These are phyloP conservation scores for Penicillium sp. DNA, from an alignment of 2,329 filamentous ascomycete genomes.

Conservation along the genomic window DNA sequence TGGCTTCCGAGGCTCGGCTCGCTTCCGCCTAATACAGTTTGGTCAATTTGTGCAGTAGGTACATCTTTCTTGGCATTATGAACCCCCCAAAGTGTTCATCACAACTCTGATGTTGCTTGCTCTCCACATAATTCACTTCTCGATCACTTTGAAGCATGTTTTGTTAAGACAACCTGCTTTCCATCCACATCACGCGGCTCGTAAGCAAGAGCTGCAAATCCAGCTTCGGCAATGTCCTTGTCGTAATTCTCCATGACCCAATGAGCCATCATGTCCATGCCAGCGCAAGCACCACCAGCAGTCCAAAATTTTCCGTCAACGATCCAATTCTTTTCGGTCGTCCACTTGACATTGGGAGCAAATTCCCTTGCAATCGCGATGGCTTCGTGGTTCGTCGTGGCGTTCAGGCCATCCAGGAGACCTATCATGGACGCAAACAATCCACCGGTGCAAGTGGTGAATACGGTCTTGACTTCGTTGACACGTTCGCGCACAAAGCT, in stretches of 20 bases:
- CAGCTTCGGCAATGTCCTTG: background rate
- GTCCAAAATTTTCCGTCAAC: constrained; percentile 2
- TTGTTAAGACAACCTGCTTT: background rate
- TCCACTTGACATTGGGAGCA: constrained; percentile 2
- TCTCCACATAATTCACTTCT: background rate
- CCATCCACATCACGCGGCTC: background rate
- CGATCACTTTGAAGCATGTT: background rate
- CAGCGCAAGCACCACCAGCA: background rate
- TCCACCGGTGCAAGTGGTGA: background rate
- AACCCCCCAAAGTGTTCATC: background rate
- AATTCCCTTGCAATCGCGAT: background rate
- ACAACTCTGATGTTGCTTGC: background rate
- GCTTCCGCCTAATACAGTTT: background rate
- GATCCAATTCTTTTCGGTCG: background rate
- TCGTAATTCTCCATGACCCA: background rate
- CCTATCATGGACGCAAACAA: background rate
- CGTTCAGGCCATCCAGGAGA: background rate
- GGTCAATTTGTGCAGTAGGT: background rate
- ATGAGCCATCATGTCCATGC: constrained; percentile 4
- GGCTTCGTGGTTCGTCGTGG: background rate
- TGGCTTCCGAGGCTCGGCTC: background rate
- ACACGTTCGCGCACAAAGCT: background rate
- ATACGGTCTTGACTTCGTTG: background rate
- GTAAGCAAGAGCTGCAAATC: background rate
- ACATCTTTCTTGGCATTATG: background rate